Base-by-base conservation (phyloP, 495 filamentous ascomycete genomes). In the Penicillium robsamsonii region DNA sequence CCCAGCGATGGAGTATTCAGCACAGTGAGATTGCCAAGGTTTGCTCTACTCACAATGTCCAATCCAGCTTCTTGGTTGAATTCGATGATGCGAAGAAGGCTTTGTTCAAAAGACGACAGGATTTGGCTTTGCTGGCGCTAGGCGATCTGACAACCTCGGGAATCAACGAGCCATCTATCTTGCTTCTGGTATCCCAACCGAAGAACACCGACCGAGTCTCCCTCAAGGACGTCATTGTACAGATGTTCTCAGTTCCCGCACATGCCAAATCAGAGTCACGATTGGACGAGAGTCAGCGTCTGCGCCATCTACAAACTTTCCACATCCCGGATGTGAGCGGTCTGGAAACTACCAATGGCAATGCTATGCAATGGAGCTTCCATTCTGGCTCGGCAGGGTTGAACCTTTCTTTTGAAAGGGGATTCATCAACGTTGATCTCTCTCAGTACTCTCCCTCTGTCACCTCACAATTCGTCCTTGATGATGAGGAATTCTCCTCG, bases 41-140 rank as follows among this genome's bases (percentile, higher is more conserved):
- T 24, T 64, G 58, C 56, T 60, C 69, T 18, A 67, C 61, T 17
- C 67, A 71, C 47, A 62, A 61, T 30, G 63, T 79, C 10, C 65
- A 70, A 25, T 60, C 71, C 4, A 73, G 71, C 60, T 79, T 79
- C 43, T 60, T 76, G 29, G 61, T 77, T 7, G 75, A 78, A 56
- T 71, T 77, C n/a, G 74, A 78, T 22, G 76, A 79, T 56, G 75
- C 70, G 8, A 73, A 70, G 53, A 77, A 72, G 53, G 58, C 67
- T 18, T 53, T 78, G 40, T 70, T 79, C 48, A 78, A 74, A 57
- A 67, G 73, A 56, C 58, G 76, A 45, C 75, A 75, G 38, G 76
- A 79, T 31, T 62, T 79, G 40, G 65, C 64, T 29, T 65, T 72
- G 15, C 63, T 79, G 46, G 75, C 75, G 11, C 53, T 74, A 3